phyloP scores from a whole-genome alignment of 2,329 filamentous ascomycete species.

The Podosphaera fusca region DNA sequence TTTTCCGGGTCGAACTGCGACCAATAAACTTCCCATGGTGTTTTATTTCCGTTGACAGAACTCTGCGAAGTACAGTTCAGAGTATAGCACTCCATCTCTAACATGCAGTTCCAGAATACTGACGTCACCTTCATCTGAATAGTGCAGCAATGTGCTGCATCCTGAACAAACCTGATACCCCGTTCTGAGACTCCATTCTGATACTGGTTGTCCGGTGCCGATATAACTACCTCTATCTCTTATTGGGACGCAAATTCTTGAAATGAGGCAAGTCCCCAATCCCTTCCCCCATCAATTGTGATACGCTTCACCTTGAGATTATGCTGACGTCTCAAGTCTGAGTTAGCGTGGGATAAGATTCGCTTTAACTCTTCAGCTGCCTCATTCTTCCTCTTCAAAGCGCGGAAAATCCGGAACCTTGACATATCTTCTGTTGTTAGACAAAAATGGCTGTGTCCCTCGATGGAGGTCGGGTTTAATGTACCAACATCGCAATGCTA shows the following conservation, averaged over 20 bases:
- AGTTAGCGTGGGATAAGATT: background rate
- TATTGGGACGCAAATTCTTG: no score
- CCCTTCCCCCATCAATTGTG: no score
- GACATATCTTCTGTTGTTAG: background rate
- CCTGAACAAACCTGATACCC: no score
- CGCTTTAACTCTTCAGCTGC: background rate
- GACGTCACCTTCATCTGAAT: background rate
- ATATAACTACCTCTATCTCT: no score
- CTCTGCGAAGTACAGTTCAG: background rate
- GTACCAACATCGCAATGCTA: background rate
- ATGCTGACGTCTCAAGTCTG: background rate
- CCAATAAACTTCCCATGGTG: constrained; percentile 1
- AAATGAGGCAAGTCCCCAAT: no score
- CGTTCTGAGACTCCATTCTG: no score
- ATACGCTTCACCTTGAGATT: background rate
- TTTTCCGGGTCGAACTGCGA: background rate
- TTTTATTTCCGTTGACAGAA: background rate
- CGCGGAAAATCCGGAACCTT: background rate
- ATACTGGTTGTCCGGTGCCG: no score
- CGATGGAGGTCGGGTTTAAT: background rate
- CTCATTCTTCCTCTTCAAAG: background rate
- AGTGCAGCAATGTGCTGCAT: background rate
- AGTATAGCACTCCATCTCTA: background rate
- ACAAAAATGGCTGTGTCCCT: background rate
- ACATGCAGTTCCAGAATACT: background rate